Conservation (phyloP, 495 filamentous ascomycete genomes). For the Annulohypoxylon moriforme region DNA sequence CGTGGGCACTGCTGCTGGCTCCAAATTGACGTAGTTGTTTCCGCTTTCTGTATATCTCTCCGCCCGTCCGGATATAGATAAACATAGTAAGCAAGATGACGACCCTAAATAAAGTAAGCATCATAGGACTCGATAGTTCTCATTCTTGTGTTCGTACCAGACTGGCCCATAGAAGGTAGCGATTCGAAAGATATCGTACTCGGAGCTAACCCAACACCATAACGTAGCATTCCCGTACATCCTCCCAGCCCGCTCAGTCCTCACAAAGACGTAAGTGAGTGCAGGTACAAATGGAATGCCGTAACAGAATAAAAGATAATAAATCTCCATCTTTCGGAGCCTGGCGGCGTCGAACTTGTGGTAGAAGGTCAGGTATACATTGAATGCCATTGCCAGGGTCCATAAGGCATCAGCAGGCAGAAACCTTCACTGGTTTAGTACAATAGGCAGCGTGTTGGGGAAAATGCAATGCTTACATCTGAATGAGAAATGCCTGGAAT, state of each 20-base stretch:
- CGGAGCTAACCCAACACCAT: constrained; percentile 81
- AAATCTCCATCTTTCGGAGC: constrained; percentile 76
- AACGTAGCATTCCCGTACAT: constrained; percentile 83
- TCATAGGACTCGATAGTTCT: background rate
- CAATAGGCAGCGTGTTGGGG: background rate
- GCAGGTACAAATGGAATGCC: constrained; percentile 79
- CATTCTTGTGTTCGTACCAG: constrained; percentile 64
- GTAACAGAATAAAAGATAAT: constrained; percentile 78
- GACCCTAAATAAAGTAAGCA: constrained; percentile 55
- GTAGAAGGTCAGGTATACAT: constrained; percentile 90
- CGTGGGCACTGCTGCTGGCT: constrained; percentile 49
- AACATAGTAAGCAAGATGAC: constrained; percentile 73
- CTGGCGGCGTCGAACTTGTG: constrained; percentile 74
- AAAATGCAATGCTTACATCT: constrained; percentile 67
- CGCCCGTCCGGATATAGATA: constrained; percentile 80
- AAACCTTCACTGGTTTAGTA: constrained; percentile 65
- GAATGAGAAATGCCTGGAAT: constrained; percentile 77
- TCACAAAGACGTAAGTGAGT: constrained; percentile 73
- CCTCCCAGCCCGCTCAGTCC: constrained; percentile 57
- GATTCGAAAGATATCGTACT: constrained; percentile 80
- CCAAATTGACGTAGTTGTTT: constrained; percentile 60
- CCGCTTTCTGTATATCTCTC: constrained; percentile 72
- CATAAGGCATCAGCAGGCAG: constrained; percentile 82
- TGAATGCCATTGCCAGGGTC: constrained; percentile 87
- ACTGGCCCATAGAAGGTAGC: constrained; percentile 85